Evolutionary conservation across 257 asterid species (phyloP), one percentile per base, ranked within the genome.

Genomic region (Ilex asprella): DNA sequence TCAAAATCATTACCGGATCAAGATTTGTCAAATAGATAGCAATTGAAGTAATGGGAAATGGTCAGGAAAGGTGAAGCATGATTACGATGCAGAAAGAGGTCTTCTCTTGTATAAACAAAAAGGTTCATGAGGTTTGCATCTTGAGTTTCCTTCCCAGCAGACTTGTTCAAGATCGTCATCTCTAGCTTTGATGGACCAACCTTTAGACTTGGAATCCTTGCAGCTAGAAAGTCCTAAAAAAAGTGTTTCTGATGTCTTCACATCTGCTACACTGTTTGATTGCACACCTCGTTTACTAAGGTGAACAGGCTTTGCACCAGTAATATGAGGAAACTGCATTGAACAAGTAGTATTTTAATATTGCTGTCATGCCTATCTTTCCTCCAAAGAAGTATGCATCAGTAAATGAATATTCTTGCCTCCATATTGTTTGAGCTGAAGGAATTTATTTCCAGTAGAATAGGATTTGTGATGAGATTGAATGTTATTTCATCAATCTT

Each of bases 361-460:
- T 30, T 57, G 7, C 58, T 51, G 58, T 43, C 60, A 35, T 27
- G 57, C 7, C 21, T 61, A 16, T 10, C 10, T 2, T 47, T 46
- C 27, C 43, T 43, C 10, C 31, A 67, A 52, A 15, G 58, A 61
- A 44, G 63, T 29, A 50, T 57, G 64, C 54, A 68, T 62, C 51
- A 64, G 67, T 59, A 31, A 47, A 72, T 52, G 41, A 75, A 49
- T 49, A 2, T 6, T 12, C 89, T 50, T 85, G 81, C 97, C 95
- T 93, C 95, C 77, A 16, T 80, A 70, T 89, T 93, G 86, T 85
- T 72, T 14, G 90, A 78, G 78, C 99, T 93, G 76, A 82, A 82
- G 65, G 89, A 56, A 74, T 93, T 93, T 66, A 93, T 89, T 81
- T 85, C 84, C 61, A 93, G 69, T 58, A 93, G 77, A 44, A 88